Evolutionary conservation across 2,329 filamentous ascomycete species (phyloP), one percentile per base, ranked within the genome.

Genomic region (Zelopaecilomyces penicillatus): DNA sequence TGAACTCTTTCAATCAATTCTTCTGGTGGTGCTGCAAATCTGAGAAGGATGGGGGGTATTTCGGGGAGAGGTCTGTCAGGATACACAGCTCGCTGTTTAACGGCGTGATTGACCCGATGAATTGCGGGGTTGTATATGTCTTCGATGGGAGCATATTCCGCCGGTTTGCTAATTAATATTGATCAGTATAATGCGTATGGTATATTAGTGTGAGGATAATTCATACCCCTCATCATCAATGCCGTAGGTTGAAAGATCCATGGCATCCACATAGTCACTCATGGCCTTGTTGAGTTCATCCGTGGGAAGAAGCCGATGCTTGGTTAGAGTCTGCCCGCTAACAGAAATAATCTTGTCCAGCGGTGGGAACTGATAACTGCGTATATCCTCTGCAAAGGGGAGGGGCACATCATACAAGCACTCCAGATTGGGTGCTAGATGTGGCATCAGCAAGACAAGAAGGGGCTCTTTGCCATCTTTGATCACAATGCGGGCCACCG

Each of bases 381-480:
- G 80, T 39, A 96, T 74, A 58, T 98, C 93, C 68, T 98, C 93
- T 3, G 88, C 83, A 57, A 96, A 98, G 0, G 93, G 93, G 5
- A 97, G 71, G 32, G 93, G 88, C 1, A 94, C 76, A 58, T 98
- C 93, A 50, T 95, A 82, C 2, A 98, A 73, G 54, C 87, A 91
- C 61, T 96, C 90, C 52, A 87, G 80, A 28, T 87, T 82, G 3
- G 76, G 71, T 50, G 94, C 87, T 47, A 95, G 81, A 19, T 80
- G 76, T 3, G 93, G 93, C 5, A 85, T 83, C 37, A 98, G 74
- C 10, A 97, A 71, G 1, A 95, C 66, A 11, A 97, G 69, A 30
- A 80, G 59, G 0, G 93, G 91, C 2, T 87, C 77, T 52, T 87
- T 89, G 53, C 81, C 80, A 48, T 94, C 86, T 59, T 96, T 97